A percentile compares a stretch with the other conserved stretches of the same genome.
Evolutionary conservation across 257 asterid species (phyloP).

Genomic region (Anisodus tanguticus): DNA sequence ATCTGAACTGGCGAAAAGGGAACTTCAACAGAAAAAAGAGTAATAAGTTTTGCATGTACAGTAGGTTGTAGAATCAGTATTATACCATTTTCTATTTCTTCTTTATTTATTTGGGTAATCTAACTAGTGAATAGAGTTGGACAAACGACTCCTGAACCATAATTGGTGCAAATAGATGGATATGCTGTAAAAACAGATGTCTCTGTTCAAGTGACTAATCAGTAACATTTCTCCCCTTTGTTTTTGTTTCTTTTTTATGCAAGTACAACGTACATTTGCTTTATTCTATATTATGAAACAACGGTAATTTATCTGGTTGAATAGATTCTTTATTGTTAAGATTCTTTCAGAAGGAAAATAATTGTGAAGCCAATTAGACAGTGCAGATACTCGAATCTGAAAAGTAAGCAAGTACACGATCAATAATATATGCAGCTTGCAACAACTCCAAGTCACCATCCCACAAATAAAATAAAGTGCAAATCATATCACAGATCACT

Average conservation of each 20-base stretch:
- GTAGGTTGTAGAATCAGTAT: background rate
- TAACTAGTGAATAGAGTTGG: background rate
- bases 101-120: conserved; percentile 1
- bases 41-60: background rate
- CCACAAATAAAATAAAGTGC: conserved; percentile 32
- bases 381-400: background rate
- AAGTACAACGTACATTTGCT: background rate
- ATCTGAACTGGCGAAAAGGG: conserved; percentile 9
- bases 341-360: background rate
- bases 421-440: conserved; percentile 14
- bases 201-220: background rate
- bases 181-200: background rate
- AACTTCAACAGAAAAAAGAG: conserved; percentile 9
- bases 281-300: background rate
- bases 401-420: background rate
- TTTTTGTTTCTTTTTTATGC: background rate
- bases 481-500: conserved; percentile 51
- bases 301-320: background rate
- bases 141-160: background rate
- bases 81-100: background rate
- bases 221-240: background rate
- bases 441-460: conserved; percentile 41
- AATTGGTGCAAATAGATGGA: background rate
- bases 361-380: background rate
- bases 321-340: background rate